phyloP scores from a whole-genome alignment of 768 basidiomycete genomes.

The Xerocomellus amylosporus region DNA sequence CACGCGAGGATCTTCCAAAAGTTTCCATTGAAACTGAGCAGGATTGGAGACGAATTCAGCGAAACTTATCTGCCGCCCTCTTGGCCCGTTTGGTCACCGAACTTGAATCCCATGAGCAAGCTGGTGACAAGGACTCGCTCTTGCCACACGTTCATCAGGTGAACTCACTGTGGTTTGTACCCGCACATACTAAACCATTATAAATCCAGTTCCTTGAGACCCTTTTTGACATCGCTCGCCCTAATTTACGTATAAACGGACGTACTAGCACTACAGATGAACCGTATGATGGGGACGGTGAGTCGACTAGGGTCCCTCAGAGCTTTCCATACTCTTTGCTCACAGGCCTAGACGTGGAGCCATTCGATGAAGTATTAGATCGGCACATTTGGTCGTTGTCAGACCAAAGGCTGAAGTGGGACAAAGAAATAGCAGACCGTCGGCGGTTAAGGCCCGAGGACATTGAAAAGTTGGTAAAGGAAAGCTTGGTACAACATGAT shows the following conservation, averaged over 20 bases:
- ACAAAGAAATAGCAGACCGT: conserved; percentile 65
- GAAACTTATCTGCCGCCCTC: conserved; percentile 49
- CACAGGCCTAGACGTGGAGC: conserved; percentile 56
- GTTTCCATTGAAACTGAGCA: conserved; percentile 63
- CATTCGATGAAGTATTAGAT: conserved; percentile 86
- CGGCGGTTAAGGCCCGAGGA: conserved; percentile 61
- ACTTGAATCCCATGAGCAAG: conserved; percentile 39
- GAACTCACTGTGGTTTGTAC: conserved; percentile 7
- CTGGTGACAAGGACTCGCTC: conserved; percentile 45
- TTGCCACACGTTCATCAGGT: conserved; percentile 54
- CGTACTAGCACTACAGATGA: conserved; percentile 58
- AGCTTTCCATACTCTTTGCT: background rate
- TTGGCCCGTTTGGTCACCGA: conserved; percentile 45
- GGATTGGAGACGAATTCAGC: conserved; percentile 64
- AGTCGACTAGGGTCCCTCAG: conserved; percentile 7
- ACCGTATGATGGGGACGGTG: conserved; percentile 56
- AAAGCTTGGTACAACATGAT: conserved; percentile 38
- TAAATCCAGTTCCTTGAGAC: conserved; percentile 54
- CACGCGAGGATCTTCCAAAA: conserved; percentile 45
- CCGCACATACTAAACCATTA: background rate
- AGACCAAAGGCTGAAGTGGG: conserved; percentile 71
- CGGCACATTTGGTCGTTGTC: conserved; percentile 78
- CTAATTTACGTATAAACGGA: conserved; percentile 80
- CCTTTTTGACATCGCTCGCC: conserved; percentile 58
- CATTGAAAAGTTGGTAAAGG: conserved; percentile 42